Conservation (phyloP, 2,329 filamentous ascomycete genomes). For the Aspergillus sp. region DNA sequence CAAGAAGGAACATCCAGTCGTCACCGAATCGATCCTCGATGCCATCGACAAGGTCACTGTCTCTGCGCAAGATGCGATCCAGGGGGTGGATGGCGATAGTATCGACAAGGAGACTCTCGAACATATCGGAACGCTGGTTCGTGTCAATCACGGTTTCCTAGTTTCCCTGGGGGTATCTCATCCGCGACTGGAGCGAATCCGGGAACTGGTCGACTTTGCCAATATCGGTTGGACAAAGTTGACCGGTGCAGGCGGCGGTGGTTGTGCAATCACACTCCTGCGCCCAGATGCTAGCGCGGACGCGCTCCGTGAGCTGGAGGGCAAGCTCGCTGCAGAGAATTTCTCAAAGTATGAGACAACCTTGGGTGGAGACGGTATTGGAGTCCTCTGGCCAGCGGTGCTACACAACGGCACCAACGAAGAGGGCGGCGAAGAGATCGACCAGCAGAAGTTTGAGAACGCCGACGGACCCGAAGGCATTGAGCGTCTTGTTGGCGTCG, state of each 20-base stretch:
- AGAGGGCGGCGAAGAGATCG: conserved; percentile 87
- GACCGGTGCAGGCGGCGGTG: conserved; percentile 91
- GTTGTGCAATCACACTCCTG: conserved; percentile 90
- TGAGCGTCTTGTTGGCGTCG: conserved; percentile 82
- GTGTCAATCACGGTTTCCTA: conserved; percentile 89
- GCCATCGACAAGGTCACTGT: conserved; percentile 71
- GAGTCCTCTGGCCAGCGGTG: conserved; percentile 90
- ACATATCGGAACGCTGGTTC: conserved; percentile 82
- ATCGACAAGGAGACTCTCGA: conserved; percentile 65
- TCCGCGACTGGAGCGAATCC: conserved; percentile 85
- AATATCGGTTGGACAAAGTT: conserved; percentile 96
- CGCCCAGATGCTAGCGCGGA: conserved; percentile 63
- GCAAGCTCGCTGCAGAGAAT: conserved; percentile 67
- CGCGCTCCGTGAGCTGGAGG: conserved; percentile 65
- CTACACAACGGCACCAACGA: conserved; percentile 81
- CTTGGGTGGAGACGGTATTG: conserved; percentile 88
- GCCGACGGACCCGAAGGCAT: conserved; percentile 83
- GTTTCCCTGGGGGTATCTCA: conserved; percentile 93
- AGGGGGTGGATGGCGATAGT: conserved; percentile 67
- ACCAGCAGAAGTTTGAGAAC: conserved; percentile 82
- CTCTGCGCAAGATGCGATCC: conserved; percentile 59
- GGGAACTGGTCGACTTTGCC: conserved; percentile 85
- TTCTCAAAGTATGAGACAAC: conserved; percentile 87
- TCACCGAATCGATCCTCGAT: conserved; percentile 79
- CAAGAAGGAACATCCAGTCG: conserved; percentile 69